Evolutionary conservation across 1,284 basidiomycete species (phyloP).

Genomic region (Irpex rosettiformis): DNA sequence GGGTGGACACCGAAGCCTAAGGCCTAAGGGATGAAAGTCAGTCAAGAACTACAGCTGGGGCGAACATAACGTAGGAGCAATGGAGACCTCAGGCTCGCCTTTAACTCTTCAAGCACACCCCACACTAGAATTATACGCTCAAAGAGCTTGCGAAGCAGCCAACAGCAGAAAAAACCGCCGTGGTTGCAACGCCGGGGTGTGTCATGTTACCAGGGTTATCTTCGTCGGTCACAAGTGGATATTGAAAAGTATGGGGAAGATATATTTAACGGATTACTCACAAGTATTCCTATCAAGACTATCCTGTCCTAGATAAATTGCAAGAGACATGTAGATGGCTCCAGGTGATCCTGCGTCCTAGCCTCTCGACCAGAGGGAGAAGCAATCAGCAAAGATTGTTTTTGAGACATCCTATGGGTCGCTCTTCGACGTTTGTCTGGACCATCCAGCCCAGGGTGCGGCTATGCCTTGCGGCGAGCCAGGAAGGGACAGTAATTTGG

Average conservation of each 20-base stretch:
- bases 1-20: too few species aligned
- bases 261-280: slow-evolving; percentile 12
- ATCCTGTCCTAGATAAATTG: background rate
- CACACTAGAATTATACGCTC: slow-evolving; percentile 7
- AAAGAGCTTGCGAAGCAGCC: background rate
- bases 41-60: background rate
- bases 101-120: slow-evolving; percentile 74
- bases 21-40: too few species aligned
- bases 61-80: background rate
- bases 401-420: slow-evolving; percentile 59
- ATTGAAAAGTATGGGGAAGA: slow-evolving; percentile 14
- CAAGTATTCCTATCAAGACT: slow-evolving; percentile 6
- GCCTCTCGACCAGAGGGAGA: slow-evolving; percentile 83
- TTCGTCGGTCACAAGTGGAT: slow-evolving; percentile 44
- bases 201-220: slow-evolving; percentile 86
- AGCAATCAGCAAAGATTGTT: slow-evolving; percentile 88
- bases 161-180: background rate
- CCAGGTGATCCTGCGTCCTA: slow-evolving; percentile 89
- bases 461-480: slow-evolving; percentile 36
- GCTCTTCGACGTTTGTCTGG: slow-evolving; percentile 87
- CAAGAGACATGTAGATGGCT: slow-evolving; percentile 53
- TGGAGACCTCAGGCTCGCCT: slow-evolving; percentile 78
- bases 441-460: slow-evolving; percentile 59
- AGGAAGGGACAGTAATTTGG: slow-evolving; percentile 76
- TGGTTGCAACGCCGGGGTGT: slow-evolving; percentile 42